Percentiles rank a stretch among this genome's conserved stretches.
These are phyloP conservation scores for Lippia alba DNA, from an alignment of 305 asterid species.

Conservation along the genomic window DNA sequence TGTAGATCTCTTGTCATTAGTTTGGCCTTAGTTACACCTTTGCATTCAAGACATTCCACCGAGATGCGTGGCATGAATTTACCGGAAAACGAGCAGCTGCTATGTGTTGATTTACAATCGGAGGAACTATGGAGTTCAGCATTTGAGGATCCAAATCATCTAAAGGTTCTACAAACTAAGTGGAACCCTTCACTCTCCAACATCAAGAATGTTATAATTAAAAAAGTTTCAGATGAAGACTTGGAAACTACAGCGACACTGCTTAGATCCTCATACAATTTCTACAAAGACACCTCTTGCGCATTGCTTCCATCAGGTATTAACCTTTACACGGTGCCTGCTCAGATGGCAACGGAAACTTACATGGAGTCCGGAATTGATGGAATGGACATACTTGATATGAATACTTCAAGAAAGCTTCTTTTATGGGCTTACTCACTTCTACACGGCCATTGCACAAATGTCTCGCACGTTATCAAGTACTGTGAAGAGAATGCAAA, in stretches of 20 bases:
- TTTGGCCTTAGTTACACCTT: conserved; percentile 90
- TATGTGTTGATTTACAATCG: conserved; percentile 86
- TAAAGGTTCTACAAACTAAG: conserved; percentile 73
- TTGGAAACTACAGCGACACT: conserved; percentile 83
- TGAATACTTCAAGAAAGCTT: conserved; percentile 95
- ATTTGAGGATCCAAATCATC: conserved; percentile 79
- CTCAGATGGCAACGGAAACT: conserved; percentile 90
- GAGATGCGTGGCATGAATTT: conserved; percentile 59
- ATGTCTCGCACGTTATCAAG: conserved; percentile 75
- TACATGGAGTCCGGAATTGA: conserved; percentile 94
- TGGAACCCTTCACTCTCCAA: conserved; percentile 83
- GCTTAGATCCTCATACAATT: conserved; percentile 86
- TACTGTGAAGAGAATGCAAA: conserved; percentile 86
- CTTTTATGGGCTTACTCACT: conserved; percentile 96
- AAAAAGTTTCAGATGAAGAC: conserved; percentile 89
- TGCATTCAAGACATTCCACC: conserved; percentile 75
- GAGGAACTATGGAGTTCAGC: conserved; percentile 92
- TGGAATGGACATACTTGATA: conserved; percentile 88
- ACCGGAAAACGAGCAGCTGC: conserved; percentile 67
- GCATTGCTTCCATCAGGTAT: conserved; percentile 96
- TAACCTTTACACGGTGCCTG: conserved; percentile 87
- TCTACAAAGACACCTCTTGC: conserved; percentile 94
- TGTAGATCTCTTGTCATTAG: conserved; percentile 94
- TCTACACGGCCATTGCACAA: conserved; percentile 76
- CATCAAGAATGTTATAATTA: conserved; percentile 87